A percentile compares a stretch with the other conserved stretches of the same genome.
Conservation (phyloP, 768 basidiomycete genomes). For the Leccinum broughii region DNA sequence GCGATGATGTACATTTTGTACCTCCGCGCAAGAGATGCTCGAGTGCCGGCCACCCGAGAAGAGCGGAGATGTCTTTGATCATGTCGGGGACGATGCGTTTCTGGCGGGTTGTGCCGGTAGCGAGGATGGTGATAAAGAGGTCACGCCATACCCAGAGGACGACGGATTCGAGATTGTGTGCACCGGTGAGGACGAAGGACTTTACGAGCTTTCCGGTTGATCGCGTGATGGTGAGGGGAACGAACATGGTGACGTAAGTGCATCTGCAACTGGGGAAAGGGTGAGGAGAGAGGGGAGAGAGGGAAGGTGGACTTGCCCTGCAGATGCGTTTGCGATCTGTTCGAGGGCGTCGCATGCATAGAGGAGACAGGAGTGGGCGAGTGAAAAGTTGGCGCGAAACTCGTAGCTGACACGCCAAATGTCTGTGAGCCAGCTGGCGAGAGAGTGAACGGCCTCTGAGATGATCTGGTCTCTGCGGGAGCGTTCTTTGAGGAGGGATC, state of each 20-base stretch:
- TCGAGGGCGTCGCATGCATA: constrained; percentile 49
- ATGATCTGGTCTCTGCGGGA: constrained; percentile 57
- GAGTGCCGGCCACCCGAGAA: constrained; percentile 51
- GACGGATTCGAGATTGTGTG: constrained; percentile 44
- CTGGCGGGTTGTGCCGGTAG: constrained; percentile 33
- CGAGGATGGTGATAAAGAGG: constrained; percentile 57
- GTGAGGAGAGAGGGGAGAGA: constrained; percentile 8
- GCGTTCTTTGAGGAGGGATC: constrained; percentile 50
- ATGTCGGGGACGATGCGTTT: constrained; percentile 46
- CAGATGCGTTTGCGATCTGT: constrained; percentile 41
- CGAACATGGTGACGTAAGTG: constrained; percentile 44
- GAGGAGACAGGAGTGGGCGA: constrained; percentile 55
- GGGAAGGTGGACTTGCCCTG: constrained; percentile 35
- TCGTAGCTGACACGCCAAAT: constrained; percentile 67
- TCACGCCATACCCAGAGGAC: constrained; percentile 72
- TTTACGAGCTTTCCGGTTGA: constrained; percentile 48
- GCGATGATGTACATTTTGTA: constrained; percentile 35
- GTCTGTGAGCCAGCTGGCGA: constrained; percentile 59
- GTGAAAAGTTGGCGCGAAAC: constrained; percentile 48
- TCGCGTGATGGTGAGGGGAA: constrained; percentile 46
- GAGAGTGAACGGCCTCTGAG: constrained; percentile 52
- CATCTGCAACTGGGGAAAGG: constrained; percentile 52
- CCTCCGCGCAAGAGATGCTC: constrained; percentile 49
- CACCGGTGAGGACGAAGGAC: constrained; percentile 49
- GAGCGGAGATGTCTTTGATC: constrained; percentile 56